phyloP scores from a whole-genome alignment of 495 filamentous ascomycete genomes.

The Daldinia concentrica region DNA sequence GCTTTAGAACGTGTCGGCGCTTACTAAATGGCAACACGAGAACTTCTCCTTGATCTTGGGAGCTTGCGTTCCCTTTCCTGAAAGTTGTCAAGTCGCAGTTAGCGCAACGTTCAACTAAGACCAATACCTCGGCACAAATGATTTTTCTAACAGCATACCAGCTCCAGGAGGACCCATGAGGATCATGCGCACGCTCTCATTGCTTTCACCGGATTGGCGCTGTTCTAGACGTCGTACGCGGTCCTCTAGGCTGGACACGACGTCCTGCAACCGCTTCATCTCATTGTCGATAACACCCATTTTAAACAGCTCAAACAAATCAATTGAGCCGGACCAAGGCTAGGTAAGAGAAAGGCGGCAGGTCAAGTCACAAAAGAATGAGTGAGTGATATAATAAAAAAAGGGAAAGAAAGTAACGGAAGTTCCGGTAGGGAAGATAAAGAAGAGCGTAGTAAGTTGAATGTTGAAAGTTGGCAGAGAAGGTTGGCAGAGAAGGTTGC shows the following conservation, averaged over 20 bases:
- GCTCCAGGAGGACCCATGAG: conserved; percentile 97
- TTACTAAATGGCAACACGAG: conserved; percentile 94
- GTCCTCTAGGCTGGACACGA: conserved; percentile 83
- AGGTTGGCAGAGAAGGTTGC: not conserved
- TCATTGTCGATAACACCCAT: conserved; percentile 91
- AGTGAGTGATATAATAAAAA: conserved; percentile 18
- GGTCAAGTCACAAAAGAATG: conserved; percentile 4
- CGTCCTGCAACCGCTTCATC: conserved; percentile 76
- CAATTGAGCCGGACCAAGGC: conserved; percentile 53
- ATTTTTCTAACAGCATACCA: conserved; percentile 67
- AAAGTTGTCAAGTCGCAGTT: conserved; percentile 36
- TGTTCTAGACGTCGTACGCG: conserved; percentile 82
- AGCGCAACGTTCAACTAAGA: conserved; percentile 38
- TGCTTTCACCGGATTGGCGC: conserved; percentile 59
- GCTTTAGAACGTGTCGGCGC: conserved; percentile 45
- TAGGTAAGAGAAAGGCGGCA: conserved; percentile 23
- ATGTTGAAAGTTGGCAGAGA: not conserved
- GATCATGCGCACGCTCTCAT: conserved; percentile 86
- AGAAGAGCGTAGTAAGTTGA: conserved; percentile 40
- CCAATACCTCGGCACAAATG: conserved; percentile 7
- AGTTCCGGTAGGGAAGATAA: conserved; percentile 14
- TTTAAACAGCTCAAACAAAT: conserved; percentile 51
- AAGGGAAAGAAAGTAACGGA: conserved; percentile 33
- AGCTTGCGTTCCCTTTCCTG: conserved; percentile 99
- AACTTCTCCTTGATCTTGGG: conserved; percentile 98